Base-by-base conservation (phyloP, 306 rosid species). In the Benincasa hispida region DNA sequence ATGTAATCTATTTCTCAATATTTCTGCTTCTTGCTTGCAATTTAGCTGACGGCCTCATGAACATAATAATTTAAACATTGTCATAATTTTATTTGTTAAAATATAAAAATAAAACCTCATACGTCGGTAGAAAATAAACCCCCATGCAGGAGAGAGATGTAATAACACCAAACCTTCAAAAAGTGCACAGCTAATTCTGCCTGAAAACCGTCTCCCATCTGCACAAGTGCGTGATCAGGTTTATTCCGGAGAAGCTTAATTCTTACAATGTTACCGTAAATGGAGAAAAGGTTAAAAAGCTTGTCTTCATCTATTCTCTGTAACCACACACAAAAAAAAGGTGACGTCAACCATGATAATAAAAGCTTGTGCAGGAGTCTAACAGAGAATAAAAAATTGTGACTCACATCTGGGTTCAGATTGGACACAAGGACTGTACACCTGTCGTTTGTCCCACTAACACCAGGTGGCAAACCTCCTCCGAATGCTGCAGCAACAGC, bases 171-270 rank as follows among this genome's bases (percentile, higher is more conserved):
- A 72, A 95, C 99, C 99, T 95, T 95, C 82, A 95, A 80, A 79
- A 92, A 95, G 83, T 95, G 93, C 5, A 95, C 99, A 15, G 99
- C 99, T 81, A 95, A 76, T 86, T 95, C 99, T 62, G 98, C 93
- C 81, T 95, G 99, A 77, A 95, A 95, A 76, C 99, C 99, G 84
- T 95, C 99, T 27, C 98, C 98, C 99, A 95, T 95, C 85, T 95
- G 97, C 59, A 95, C 83, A 50, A 95, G 99, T 47, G 98, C 99
- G 77, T 95, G 98, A 85, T 95, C 99, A 22, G 99, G 95, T 81
- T 95, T 95, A 79, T 95, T 95, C 30, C 97, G 88, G 78, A 95
- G 97, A 74, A 95, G 91, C 89, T 92, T 95, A 57, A 95, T 89
- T 81, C 99, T 89, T 72, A 89, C 91, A 81, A 95, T 95, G 89